Evolutionary conservation across 495 filamentous ascomycete genomes (phyloP), one percentile per base, ranked within the genome.

Genomic region (Darksidea phi): DNA sequence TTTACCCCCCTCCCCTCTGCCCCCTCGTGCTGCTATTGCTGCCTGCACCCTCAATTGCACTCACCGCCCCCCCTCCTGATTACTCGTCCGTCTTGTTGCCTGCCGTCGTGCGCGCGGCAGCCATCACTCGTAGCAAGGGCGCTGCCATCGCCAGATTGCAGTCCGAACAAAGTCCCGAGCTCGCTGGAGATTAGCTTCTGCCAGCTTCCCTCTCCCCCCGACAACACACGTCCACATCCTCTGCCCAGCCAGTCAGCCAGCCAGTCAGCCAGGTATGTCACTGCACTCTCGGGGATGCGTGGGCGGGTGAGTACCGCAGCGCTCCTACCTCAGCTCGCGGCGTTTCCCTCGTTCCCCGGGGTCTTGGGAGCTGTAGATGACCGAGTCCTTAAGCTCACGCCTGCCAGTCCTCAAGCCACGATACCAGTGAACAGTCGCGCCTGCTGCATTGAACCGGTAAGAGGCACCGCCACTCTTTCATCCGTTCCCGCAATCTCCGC

Each of bases 161-260:
- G 58, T 54, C 15, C 20, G 24, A 26, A 57, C 63, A 18, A 64
- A 61, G 47, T 61, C 66, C 61, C 52, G 23, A 41, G 66, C 57
- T 53, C 45, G 13, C 51, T 57, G 61, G 36, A 63, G 66, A 68
- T 64, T 68, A 61, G 56, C 49, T 68, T 64, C 66, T 64, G 61
- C 59, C 53, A 15, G 5, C 10, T 2, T 20, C 28, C 8, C 12
- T 21, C n/a, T 25, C 21, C 46, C 10, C 8, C 18, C 38, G 36
- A 8, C 36, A 15, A 8, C 7, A 8, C 36, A 8, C 36, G 36
- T 15, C 36, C 7, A 38, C 7, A 38, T 38, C 7, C 36, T 38
- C n/a, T n/a, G n/a, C n/a, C n/a, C n/a, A n/a, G n/a, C n/a, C n/a
- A n/a, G n/a, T n/a, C n/a, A n/a, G n/a, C n/a, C n/a, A n/a, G n/a